Conservation (phyloP, 2,329 filamentous ascomycete genomes). For the Fusarium concolor region DNA sequence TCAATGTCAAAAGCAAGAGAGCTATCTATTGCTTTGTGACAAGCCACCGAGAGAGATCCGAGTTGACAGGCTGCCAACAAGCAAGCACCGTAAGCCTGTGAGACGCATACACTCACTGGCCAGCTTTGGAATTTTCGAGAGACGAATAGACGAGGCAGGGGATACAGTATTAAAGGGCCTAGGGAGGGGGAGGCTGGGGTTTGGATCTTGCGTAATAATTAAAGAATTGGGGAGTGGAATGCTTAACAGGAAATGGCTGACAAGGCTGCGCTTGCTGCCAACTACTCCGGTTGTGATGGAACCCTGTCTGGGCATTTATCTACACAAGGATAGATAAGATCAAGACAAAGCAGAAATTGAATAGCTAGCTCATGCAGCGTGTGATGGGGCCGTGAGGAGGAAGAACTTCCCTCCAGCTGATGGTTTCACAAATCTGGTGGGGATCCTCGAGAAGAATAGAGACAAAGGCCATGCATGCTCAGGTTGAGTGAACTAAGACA, state of each 20-base stretch:
- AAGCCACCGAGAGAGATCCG: constrained; percentile 41
- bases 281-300: constrained; percentile 13
- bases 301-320: background rate
- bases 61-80: constrained; percentile 28
- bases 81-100: constrained; percentile 24
- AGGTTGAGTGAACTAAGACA: constrained; percentile 21
- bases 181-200: constrained; percentile 23
- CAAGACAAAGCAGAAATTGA: background rate
- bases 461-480: constrained; percentile 17
- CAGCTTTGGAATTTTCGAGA: constrained; percentile 19
- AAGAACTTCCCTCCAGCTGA: background rate
- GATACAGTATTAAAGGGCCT: constrained; percentile 14
- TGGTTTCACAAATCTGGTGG: constrained; percentile 28
- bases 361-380: background rate
- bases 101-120: constrained; percentile 28
- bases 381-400: constrained; percentile 10
- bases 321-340: background rate
- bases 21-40: constrained; percentile 42
- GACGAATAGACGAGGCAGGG: constrained; percentile 25
- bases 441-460: constrained; percentile 24
- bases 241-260: constrained; percentile 24
- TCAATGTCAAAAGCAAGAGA: constrained; percentile 31
- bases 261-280: constrained; percentile 31
- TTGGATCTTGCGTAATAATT: constrained; percentile 33
- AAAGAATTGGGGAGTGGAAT: constrained; percentile 40